Evolutionary conservation across 176 grass and related monocot genomes (phyloP), one percentile per base, ranked within the genome.

Genomic region (Alopecurus myosuroides): DNA sequence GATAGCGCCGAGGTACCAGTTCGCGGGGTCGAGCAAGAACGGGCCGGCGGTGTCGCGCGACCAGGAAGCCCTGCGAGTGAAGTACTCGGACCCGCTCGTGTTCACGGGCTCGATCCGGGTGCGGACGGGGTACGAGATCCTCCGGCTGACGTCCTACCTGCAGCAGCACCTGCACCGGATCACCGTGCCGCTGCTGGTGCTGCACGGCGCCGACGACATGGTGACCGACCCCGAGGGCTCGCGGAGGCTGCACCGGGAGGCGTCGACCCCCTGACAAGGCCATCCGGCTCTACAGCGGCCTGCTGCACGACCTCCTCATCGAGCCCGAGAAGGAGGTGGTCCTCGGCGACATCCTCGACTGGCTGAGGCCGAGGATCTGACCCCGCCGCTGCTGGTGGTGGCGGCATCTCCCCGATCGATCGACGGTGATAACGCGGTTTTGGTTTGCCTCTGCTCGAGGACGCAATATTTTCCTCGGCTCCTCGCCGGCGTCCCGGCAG

Each of bases 31-130:
- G 6, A 85, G 82, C 65, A 79, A 77, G 48, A 90, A 79, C 15
- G 89, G 89, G 2, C 86, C 83, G 31, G 73, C 68, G 1, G 97
- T 95, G 45, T 95, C 89, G 1, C 93, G 91, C 14, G 97, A 98
- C 58, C 88, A 81, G 0, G 88, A 98, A 71, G 89, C 93, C 11
- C 84, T 98, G 48, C 80, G 41, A 20, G 77, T 81, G 11, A 98
- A 98, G 26, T 98, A 98, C 81, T 79, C 93, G 0, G 97, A 95
- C 81, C 93, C 75, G 20, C 82, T 98, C n/a, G 93, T 98, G 18
- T 98, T 95, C 88, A 98, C 93, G 0, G 93, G 93, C 19, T 76
- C 97, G 1, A 95, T 98, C 77, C 84, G 97, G 37, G 91, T 98
- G 1, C 31, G 89, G 51, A 98, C 93, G 4, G 93, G 97, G 22